Evolutionary conservation across 2,329 filamentous ascomycete genomes (phyloP), one percentile per base, ranked within the genome.

Genomic region (Aspergillus sojae): DNA sequence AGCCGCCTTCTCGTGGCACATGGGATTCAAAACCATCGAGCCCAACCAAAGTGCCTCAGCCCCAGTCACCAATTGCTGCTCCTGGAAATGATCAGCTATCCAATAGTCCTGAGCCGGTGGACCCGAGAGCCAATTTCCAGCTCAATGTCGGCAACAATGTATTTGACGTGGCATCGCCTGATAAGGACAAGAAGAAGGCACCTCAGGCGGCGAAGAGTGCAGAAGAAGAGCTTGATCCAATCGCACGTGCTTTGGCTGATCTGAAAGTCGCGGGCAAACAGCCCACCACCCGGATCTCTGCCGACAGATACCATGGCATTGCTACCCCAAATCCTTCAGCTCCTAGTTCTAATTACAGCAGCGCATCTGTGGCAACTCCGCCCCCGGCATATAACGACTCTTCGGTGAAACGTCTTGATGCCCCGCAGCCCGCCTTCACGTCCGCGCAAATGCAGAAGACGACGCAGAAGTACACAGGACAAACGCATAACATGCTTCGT

Each of bases 121-220:
- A 97, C 74, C 94, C 94, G 61, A 90, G 95, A 66, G 93, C 94
- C 45, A 97, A 91, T 75, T 89, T 98, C 71, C 94, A 96, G 65
- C 84, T 99, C 32, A 97, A 97, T 72, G 88, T 99, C 60, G 95
- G 95, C 9, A 93, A 96, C 71, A 99, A 99, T 71, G 93, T 99
- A 12, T 97, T 99, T 72, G 89, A 96, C 62, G 94, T 99, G 11
- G 91, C 91, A 14, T 91, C 91, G 10, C 90, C 92, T 0, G 91
- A 94, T 64, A 85, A 84, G 67, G 84, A 84, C 52, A 83, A 78
- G 48, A 74, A 80, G 12, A 74, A 73, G 73, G 67, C 72, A 70
- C 62, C 78, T 62, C 62, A 78, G 75, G 36, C 77, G 72, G 55
- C 74, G 74, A 69, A 83, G 75, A 61, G 75, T 12, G 70, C 79